Conservation (phyloP, 2,329 filamentous ascomycete genomes). For the Hymenoscyphus scutula region DNA sequence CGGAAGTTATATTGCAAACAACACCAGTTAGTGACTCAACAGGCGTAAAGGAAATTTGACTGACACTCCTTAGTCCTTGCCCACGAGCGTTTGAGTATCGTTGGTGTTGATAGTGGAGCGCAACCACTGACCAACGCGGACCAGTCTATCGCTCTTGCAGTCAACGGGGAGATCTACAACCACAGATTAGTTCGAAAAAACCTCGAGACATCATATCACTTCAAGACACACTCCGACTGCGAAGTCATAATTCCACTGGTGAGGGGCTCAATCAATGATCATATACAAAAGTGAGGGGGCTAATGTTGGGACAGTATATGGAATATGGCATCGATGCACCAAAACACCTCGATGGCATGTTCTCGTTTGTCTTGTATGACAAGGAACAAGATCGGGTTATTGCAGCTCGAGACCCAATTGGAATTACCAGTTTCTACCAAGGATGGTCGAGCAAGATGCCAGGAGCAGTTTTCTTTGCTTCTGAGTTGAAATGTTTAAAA, state of each 20-base stretch:
- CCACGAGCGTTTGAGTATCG: constrained; percentile 96
- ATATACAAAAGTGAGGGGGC: constrained; percentile 8
- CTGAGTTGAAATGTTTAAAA: constrained; percentile 90
- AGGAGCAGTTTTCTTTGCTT: constrained; percentile 89
- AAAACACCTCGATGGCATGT: constrained; percentile 97
- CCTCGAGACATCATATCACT: constrained; percentile 81
- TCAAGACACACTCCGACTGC: constrained; percentile 98
- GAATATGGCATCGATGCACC: constrained; percentile 90
- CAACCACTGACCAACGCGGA: constrained; percentile 94
- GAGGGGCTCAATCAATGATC: constrained; percentile 38
- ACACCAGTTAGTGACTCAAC: constrained; percentile 68
- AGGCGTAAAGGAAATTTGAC: constrained; percentile 9
- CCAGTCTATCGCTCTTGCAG: constrained; percentile 81
- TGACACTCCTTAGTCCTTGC: constrained; percentile 67
- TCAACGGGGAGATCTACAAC: constrained; percentile 99
- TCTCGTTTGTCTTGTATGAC: constrained; percentile 98
- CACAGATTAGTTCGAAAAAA: constrained; percentile 90
- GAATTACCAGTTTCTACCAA: constrained; percentile 96
- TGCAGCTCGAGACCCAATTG: constrained; percentile 93
- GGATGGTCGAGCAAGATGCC: constrained; percentile 83
- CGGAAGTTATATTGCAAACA: constrained; percentile 84
- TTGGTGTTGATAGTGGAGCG: constrained; percentile 90
- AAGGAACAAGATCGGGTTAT: constrained; percentile 90
- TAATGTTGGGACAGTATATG: constrained; percentile 63
- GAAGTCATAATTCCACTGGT: constrained; percentile 98